phyloP scores from a whole-genome alignment of 768 basidiomycete genomes.

The Pleurotus platypus region DNA sequence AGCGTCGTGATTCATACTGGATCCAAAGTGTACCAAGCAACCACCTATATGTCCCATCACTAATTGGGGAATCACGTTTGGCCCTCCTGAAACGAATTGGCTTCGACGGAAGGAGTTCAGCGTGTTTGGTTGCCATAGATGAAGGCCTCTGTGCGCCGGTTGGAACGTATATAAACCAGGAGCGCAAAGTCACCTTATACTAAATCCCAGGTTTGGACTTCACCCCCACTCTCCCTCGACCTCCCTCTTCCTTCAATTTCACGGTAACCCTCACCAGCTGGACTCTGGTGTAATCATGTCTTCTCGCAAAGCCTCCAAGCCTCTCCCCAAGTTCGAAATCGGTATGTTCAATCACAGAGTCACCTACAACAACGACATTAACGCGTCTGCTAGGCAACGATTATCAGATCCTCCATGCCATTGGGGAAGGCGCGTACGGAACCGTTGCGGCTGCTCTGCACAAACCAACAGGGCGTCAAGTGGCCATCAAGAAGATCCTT shows the following conservation, averaged over 20 bases:
- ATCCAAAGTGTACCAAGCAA: slow-evolving; percentile 7
- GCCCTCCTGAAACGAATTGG: slow-evolving; percentile 3
- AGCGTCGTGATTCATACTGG: not conserved
- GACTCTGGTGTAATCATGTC: slow-evolving; percentile 36
- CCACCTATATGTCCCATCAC: not conserved
- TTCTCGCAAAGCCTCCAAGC: slow-evolving; percentile 57
- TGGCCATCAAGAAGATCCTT: slow-evolving; percentile 94
- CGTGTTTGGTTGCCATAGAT: slow-evolving; percentile 5
- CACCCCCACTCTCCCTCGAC: slow-evolving; percentile 20
- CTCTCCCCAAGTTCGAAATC: slow-evolving; percentile 70
- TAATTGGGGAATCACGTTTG: slow-evolving; percentile 4
- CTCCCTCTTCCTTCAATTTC: slow-evolving; percentile 16
- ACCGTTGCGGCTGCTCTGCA: slow-evolving; percentile 88
- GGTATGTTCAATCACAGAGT: slow-evolving; percentile 33
- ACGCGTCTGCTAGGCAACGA: slow-evolving; percentile 48
- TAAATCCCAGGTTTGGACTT: slow-evolving; percentile 26
- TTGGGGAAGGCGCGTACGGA: slow-evolving; percentile 88
- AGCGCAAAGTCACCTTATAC: slow-evolving; percentile 5
- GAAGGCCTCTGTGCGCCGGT: not conserved
- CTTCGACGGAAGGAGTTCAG: not conserved
- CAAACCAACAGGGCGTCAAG: slow-evolving; percentile 74
- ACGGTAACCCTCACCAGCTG: slow-evolving; percentile 37
- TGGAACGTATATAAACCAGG: slow-evolving; percentile 7
- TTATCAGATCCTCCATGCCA: slow-evolving; percentile 69
- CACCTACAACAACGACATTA: not conserved